Percentiles rank a stretch among this genome's conserved stretches.
phyloP scores from a whole-genome alignment of 2,329 filamentous ascomycete species.

The Dactylonectria estremocensis region DNA sequence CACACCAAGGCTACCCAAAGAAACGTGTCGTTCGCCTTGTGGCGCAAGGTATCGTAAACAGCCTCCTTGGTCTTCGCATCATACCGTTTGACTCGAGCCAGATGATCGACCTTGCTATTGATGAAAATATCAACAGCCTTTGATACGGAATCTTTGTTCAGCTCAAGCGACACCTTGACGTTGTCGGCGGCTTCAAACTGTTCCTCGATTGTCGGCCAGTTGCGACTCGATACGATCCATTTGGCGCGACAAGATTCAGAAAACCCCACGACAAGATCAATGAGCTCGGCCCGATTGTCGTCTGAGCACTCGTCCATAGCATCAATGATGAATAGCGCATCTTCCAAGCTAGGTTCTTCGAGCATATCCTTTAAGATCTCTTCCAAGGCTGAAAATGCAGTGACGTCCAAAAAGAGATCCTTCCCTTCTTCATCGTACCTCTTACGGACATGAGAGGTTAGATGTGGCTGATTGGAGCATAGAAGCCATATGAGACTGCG shows the following conservation, averaged over 20 bases:
- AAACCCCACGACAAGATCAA: slow-evolving; percentile 45
- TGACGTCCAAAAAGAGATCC: slow-evolving; percentile 56
- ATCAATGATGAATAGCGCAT: slow-evolving; percentile 59
- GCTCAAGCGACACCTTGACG: slow-evolving; percentile 53
- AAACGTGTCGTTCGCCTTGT: slow-evolving; percentile 56
- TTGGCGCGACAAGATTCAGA: slow-evolving; percentile 47
- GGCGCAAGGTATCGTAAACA: slow-evolving; percentile 37
- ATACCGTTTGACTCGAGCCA: slow-evolving; percentile 43
- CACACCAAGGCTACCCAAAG: slow-evolving; percentile 48
- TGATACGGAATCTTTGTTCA: slow-evolving; percentile 53
- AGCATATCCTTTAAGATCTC: slow-evolving; percentile 59
- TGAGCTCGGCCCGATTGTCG: slow-evolving; percentile 47
- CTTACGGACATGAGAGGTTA: slow-evolving; percentile 54
- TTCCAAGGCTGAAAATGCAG: slow-evolving; percentile 55
- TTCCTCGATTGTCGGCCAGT: slow-evolving; percentile 51
- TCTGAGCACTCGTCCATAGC: slow-evolving; percentile 62
- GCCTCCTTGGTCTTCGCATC: slow-evolving; percentile 12
- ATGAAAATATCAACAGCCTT: slow-evolving; percentile 58
- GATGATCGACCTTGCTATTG: slow-evolving; percentile 50
- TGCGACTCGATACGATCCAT: slow-evolving; percentile 63
- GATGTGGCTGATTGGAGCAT: slow-evolving; percentile 49
- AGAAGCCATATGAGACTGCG: slow-evolving; percentile 62
- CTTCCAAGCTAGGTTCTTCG: slow-evolving; percentile 15
- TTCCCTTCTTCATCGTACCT: slow-evolving; percentile 54
- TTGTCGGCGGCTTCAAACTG: slow-evolving; percentile 42